Conservation (phyloP, 176 grass and related monocot species). For the Guadua angustifolia region DNA sequence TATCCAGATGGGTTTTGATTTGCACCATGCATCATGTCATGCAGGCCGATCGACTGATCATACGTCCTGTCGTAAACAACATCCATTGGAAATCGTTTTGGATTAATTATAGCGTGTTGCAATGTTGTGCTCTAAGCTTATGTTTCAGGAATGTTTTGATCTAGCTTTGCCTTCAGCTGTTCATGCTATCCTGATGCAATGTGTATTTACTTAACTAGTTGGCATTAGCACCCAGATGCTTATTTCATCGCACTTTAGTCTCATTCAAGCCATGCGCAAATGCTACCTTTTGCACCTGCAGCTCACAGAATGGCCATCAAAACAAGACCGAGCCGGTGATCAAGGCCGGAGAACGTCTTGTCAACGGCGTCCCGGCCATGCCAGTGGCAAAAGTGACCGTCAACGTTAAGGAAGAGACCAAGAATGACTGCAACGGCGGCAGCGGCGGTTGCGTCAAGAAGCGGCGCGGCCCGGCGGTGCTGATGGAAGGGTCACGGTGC, state of each 20-base stretch:
- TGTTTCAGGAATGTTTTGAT: neutral
- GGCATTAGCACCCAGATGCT: neutral
- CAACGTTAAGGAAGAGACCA: conserved; percentile 29
- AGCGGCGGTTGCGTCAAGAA: conserved; percentile 28
- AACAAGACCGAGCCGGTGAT: neutral
- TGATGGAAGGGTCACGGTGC: conserved; percentile 82
- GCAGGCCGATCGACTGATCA: neutral
- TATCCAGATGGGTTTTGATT: conserved; percentile 12
- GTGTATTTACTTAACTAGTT: neutral
- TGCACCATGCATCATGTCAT: neutral
- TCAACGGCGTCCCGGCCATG: neutral
- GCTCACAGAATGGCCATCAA: conserved; percentile 40
- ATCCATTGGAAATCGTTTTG: neutral
- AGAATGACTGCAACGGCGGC: neutral
- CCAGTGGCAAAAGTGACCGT: neutral
- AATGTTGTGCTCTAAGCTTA: neutral
- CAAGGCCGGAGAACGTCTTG: conserved; percentile 12
- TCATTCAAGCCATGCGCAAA: neutral
- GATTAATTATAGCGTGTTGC: neutral
- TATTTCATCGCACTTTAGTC: neutral
- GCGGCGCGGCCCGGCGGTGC: conserved; percentile 50
- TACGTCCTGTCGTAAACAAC: neutral
- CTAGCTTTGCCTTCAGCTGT: neutral
- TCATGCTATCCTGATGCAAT: neutral
- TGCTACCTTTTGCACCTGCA: conserved; percentile 29